Evolutionary conservation across 78 protist genomes (phyloP).

Genomic region (Protostelium mycophagum): DNA sequence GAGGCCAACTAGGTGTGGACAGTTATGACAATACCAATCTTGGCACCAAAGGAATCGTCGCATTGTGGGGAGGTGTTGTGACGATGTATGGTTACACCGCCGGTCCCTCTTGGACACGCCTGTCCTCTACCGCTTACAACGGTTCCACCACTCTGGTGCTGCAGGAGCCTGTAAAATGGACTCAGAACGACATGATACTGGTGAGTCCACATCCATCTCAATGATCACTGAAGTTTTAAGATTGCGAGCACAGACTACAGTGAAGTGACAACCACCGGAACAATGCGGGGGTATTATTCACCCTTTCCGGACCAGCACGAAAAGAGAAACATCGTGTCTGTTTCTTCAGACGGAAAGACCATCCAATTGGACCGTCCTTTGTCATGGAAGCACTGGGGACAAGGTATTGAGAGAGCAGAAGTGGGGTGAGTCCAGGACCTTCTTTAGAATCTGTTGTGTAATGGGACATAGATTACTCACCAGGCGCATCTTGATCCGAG

Average conservation of each 20-base stretch:
- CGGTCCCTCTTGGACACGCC: background rate
- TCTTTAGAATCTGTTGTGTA: background rate
- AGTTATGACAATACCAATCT: background rate
- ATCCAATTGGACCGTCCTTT: background rate
- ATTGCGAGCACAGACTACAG: background rate
- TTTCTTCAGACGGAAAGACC: background rate
- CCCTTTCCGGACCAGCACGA: background rate
- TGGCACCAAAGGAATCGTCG: background rate
- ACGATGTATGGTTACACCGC: background rate
- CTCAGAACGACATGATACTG: background rate
- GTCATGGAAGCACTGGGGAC: background rate
- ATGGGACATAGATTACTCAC: background rate
- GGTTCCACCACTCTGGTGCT: background rate
- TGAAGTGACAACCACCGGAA: background rate
- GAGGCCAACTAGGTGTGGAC: background rate
- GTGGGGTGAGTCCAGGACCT: background rate
- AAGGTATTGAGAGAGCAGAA: conserved; percentile 4
- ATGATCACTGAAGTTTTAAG: too few species aligned
- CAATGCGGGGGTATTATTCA: background rate
- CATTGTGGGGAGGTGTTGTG: background rate
- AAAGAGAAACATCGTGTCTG: background rate
- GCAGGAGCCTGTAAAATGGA: background rate
- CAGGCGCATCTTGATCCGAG: background rate
- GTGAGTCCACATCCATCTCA: too few species aligned
- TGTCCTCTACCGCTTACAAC: background rate